phyloP scores from a whole-genome alignment of 192 early-diverging fungal genomes.

The Coemansia sp. region DNA sequence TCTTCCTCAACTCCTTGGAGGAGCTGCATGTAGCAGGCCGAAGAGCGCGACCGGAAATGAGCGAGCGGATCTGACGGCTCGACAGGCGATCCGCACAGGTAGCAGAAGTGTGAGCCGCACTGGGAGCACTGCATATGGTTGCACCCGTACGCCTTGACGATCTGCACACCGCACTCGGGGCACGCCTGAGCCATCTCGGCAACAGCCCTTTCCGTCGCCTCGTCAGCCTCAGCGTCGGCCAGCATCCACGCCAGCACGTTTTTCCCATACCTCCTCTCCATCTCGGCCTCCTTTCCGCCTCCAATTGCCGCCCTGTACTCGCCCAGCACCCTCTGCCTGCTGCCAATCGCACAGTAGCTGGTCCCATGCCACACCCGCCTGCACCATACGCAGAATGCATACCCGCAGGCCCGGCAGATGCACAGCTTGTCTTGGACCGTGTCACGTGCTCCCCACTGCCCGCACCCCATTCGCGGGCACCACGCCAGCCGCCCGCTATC shows the following conservation, averaged over 20 bases:
- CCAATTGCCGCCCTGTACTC: constrained; percentile 8
- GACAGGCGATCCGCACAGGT: constrained; percentile 15
- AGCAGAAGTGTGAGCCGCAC: constrained; percentile 27
- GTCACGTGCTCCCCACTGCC: constrained; percentile 7
- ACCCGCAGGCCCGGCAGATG: constrained; percentile 9
- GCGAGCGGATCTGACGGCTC: neutral
- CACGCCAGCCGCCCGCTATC: constrained; percentile 9
- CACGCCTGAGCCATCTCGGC: constrained; percentile 5
- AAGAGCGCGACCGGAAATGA: constrained; percentile 5
- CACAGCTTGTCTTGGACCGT: neutral
- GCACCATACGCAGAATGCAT: constrained; percentile 21
- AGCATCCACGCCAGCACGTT: constrained; percentile 3
- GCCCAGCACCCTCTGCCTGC: neutral
- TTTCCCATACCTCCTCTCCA: constrained; percentile 18
- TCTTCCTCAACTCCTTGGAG: constrained; percentile 18
- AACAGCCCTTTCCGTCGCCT: neutral
- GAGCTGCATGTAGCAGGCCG: constrained; percentile 13
- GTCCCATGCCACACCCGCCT: constrained; percentile 22
- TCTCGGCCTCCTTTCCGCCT: neutral
- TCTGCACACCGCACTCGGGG: constrained; percentile 10
- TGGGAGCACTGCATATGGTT: constrained; percentile 25
- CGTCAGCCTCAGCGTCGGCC: neutral
- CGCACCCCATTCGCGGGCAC: constrained; percentile 19
- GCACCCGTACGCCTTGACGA: constrained; percentile 26
- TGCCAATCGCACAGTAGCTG: constrained; percentile 13